Evolutionary conservation across 2,329 filamentous ascomycete species (phyloP), one percentile per base, ranked within the genome.

Genomic region (Stemphylium vesicarium): DNA sequence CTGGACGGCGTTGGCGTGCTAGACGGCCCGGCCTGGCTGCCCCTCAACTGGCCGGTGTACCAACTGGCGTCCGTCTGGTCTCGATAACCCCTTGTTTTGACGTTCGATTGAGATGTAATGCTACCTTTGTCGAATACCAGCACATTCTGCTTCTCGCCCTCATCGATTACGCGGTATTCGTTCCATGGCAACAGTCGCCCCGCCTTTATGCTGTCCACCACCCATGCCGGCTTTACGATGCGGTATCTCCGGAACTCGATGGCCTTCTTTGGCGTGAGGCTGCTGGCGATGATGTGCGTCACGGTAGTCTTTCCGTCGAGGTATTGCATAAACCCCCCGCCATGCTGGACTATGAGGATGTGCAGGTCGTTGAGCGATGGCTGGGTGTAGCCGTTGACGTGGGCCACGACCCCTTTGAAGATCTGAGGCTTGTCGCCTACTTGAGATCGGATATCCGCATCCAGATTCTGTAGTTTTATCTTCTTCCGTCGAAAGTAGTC

Each of bases 401-500:
- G 91, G 9, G 89, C 92, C 11, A 96, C 92, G 8, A 98, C 84
- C 0, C 92, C 92, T 64, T 89, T 91, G 81, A 99, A 99, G 47
- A 99, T 92, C 58, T 85, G 86, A 9, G 92, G 91, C 60, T 90
- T 91, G 62, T 88, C 87, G 0, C 79, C 76, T 1, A 87, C 85
- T 4, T 85, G 80, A 29, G 89, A 84, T 54, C 94, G 88, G 39
- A 96, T 81, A 49, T 96, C 86, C 8, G 87, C 88, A 76, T 99
- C 95, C 26, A 95, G 84, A 69, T 99, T 99, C 75, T 98, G 95
- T 3, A 99, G 83, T 73, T 99, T 99, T 75, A 96, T 87, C 81
- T 96, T 97, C 81, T 99, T 99, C 51, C 93, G 88, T 44, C 93
- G 85, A 73, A 97, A 96, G 75, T 98, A 99, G 70, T 98, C 94